These are phyloP conservation scores for Talaromyces thailandensis DNA, from an alignment of 495 filamentous ascomycete species.

Conservation along the genomic window DNA sequence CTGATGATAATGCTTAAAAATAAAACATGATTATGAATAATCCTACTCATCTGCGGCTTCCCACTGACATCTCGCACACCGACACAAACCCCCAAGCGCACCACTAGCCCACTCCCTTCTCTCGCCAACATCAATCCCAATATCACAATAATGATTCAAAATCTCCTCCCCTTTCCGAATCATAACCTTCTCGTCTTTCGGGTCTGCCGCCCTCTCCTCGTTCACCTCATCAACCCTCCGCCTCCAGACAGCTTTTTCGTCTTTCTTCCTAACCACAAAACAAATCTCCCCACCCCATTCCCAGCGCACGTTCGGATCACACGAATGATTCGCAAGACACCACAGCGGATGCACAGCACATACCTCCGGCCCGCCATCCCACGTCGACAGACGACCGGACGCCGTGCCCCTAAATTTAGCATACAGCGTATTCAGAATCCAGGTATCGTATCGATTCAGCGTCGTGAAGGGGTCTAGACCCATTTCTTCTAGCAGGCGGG, in stretches of 20 bases:
- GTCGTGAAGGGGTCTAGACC: slow-evolving; percentile 72
- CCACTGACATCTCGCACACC: slow-evolving; percentile 70
- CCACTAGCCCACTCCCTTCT: slow-evolving; percentile 84
- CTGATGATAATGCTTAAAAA: not conserved
- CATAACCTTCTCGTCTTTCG: slow-evolving; percentile 26
- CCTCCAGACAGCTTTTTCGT: slow-evolving; percentile 39
- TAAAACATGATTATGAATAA: not conserved
- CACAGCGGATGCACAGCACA: slow-evolving; percentile 69
- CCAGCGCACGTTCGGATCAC: slow-evolving; percentile 89
- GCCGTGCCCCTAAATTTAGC: slow-evolving; percentile 91
- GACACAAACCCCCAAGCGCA: slow-evolving; percentile 74
- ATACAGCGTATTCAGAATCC: slow-evolving; percentile 89
- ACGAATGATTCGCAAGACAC: slow-evolving; percentile 86
- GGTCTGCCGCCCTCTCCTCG: slow-evolving; percentile 7
- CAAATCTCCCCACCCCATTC: slow-evolving; percentile 84
- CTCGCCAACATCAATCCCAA: slow-evolving; percentile 63
- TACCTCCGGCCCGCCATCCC: slow-evolving; percentile 69
- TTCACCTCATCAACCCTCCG: slow-evolving; percentile 13
- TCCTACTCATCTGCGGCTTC: slow-evolving; percentile 20
- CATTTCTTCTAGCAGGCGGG: slow-evolving; percentile 86
- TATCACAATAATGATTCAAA: slow-evolving; percentile 90
- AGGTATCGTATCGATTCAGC: slow-evolving; percentile 62
- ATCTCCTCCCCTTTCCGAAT: slow-evolving; percentile 76
- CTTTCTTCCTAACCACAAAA: slow-evolving; percentile 40
- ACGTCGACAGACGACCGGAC: slow-evolving; percentile 64